phyloP scores from a whole-genome alignment of 192 early-diverging fungal genomes.

The Linderina pennispora region DNA sequence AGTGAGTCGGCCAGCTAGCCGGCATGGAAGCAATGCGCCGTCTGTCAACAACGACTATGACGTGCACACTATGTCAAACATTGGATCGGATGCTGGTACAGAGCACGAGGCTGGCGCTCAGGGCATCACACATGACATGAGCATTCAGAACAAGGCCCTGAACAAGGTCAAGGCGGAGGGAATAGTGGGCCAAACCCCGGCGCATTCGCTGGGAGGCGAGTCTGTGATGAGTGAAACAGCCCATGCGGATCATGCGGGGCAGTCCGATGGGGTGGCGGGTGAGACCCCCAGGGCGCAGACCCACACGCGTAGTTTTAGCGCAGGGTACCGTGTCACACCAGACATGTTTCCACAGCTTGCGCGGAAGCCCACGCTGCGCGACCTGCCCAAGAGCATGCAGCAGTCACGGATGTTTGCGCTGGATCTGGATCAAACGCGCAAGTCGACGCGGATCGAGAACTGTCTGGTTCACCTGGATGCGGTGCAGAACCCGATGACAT shows the following conservation, averaged over 20 bases:
- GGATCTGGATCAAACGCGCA: conserved; percentile 77
- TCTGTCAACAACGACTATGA: conserved; percentile 17
- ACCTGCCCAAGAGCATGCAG: conserved; percentile 47
- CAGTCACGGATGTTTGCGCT: conserved; percentile 66
- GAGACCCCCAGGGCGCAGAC: not conserved
- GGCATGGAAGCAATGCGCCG: conserved; percentile 37
- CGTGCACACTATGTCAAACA: not conserved
- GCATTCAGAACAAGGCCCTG: too few species aligned
- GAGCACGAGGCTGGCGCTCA: not conserved
- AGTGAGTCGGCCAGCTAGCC: conserved; percentile 34
- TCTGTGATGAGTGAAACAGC: too few species aligned
- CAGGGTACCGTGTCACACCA: conserved; percentile 8
- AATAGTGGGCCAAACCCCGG: too few species aligned
- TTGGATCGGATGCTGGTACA: too few species aligned
- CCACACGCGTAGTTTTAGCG: not conserved
- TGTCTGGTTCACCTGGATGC: conserved; percentile 88
- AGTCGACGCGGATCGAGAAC: conserved; percentile 71
- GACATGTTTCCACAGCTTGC: conserved; percentile 22
- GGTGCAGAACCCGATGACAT: conserved; percentile 77
- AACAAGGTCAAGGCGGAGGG: too few species aligned
- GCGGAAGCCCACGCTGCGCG: conserved; percentile 12
- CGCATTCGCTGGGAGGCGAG: too few species aligned
- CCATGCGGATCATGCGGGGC: too few species aligned
- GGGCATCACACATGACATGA: too few species aligned
- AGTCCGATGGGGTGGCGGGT: not conserved